phyloP scores from a whole-genome alignment of 2,329 filamentous ascomycete genomes.

The Pseudopithomyces maydicus region DNA sequence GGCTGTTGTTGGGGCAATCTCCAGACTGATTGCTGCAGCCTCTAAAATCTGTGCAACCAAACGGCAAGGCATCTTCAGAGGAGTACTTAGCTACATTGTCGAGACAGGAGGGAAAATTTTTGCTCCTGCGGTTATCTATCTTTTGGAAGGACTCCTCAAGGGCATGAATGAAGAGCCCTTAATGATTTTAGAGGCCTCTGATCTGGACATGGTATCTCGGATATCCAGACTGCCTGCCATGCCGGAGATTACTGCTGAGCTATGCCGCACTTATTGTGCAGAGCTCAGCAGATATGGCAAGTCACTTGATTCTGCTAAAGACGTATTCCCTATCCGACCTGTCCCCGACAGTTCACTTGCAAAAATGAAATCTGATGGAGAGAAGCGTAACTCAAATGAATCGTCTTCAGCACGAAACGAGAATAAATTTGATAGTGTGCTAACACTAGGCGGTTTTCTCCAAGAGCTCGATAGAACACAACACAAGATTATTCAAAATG shows the following conservation, averaged over 20 bases:
- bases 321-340: conserved; percentile 24
- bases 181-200: conserved; percentile 20
- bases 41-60: background rate
- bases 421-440: background rate
- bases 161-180: conserved; percentile 28
- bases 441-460: conserved; percentile 29
- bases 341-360: conserved; percentile 16
- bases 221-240: conserved; percentile 46
- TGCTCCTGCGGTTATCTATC: conserved; percentile 48
- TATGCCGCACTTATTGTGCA: conserved; percentile 36
- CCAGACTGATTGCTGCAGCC: conserved; percentile 30
- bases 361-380: conserved; percentile 7
- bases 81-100: conserved; percentile 43
- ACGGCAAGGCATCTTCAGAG: background rate
- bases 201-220: conserved; percentile 41
- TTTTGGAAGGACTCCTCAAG: conserved; percentile 49
- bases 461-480: conserved; percentile 28
- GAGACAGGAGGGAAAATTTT: conserved; percentile 44
- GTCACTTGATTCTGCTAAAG: background rate
- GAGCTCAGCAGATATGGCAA: conserved; percentile 27
- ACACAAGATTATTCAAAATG: conserved; percentile 38
- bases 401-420: background rate
- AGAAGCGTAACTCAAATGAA: background rate
- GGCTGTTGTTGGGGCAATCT: conserved; percentile 43
- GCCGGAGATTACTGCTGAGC: conserved; percentile 51